Base-by-base conservation (phyloP, 2,329 filamentous ascomycete genomes). In the Elsinoe batatas region DNA sequence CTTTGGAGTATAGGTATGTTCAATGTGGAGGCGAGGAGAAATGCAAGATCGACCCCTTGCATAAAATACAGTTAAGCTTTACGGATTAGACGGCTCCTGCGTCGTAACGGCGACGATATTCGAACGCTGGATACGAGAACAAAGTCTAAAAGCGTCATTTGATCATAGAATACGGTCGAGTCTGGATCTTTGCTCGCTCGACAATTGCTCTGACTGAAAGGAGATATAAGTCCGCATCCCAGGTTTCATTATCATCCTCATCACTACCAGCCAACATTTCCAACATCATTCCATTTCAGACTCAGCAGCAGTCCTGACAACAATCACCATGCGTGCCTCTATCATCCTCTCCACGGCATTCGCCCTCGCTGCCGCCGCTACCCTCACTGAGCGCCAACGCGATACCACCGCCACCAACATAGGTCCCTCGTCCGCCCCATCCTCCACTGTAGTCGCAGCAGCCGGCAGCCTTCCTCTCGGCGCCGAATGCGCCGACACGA, bases 381-480 rank as follows among this genome's bases (percentile, higher is more conserved):
- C 50, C 15, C 37, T 40, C 18, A 33, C 20, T n/a, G 50, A 53
- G 35, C 35, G 37, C 35, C 30, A 50, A 32, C 46, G 46, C 35
- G 56, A 56, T 35, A 51, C n/a, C 33, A 37, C 47, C 33, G 17
- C 46, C 26, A 32, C 46, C 17, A 46, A 30, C 42, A 18, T 50
- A 13, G 53, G 56, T 20, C 36, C 44, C 18, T 20, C 13, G 3
- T 46, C 57, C 8, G 53, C 57, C 18, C 53, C 53, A 5, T 46
- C 40, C 18, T 50, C 20, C 37, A 57, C 13, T 26, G 59, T 63
- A 50, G 58, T 53, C 11, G 62, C 62, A 5, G 53, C 56, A 3
- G 57, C 58, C 10, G 59, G 60, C 47, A 61, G 61, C 3, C 44
- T 64, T 4, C 46, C 56, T 12, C 61, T 64, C n/a, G 62, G 62